Conservation (phyloP, 768 basidiomycete genomes). For the Suillus weaverae region DNA sequence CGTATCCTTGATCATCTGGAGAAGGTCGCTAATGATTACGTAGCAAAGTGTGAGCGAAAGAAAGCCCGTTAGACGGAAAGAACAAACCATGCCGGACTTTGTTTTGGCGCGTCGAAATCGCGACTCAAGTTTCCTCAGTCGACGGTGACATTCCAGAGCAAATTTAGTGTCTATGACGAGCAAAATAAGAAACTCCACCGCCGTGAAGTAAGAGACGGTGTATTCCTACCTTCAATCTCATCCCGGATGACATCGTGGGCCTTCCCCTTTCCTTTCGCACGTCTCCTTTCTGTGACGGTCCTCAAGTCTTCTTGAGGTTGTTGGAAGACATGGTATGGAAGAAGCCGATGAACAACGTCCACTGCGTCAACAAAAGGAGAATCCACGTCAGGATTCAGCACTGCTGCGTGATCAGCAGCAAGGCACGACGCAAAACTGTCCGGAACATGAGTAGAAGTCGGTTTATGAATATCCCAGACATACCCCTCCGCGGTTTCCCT, state of each 20-base stretch:
- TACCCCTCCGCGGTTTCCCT: constrained; percentile 52
- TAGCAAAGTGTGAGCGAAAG: constrained; percentile 5
- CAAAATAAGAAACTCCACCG: constrained; percentile 5
- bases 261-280: constrained; percentile 65
- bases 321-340: constrained; percentile 81
- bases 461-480: constrained; percentile 16
- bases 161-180: constrained; percentile 62
- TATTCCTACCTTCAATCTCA: constrained; percentile 54
- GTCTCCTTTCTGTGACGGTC: constrained; percentile 19
- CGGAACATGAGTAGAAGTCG: constrained; percentile 17
- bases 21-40: constrained; percentile 49
- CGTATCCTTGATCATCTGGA: constrained; percentile 62
- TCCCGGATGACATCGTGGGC: constrained; percentile 46
- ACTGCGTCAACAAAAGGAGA: constrained; percentile 60
- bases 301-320: constrained; percentile 69
- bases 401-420: constrained; percentile 60
- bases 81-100: constrained; percentile 56
- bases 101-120: constrained; percentile 58
- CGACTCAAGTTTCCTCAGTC: constrained; percentile 53
- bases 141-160: constrained; percentile 64
- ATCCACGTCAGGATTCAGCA: constrained; percentile 66
- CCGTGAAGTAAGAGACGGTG: neutral
- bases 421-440: constrained; percentile 57
- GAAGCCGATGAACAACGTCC: constrained; percentile 68
- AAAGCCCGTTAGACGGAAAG: neutral